Evolutionary conservation across 2,329 filamentous ascomycete genomes (phyloP).

Genomic region (Fusarium graminum): DNA sequence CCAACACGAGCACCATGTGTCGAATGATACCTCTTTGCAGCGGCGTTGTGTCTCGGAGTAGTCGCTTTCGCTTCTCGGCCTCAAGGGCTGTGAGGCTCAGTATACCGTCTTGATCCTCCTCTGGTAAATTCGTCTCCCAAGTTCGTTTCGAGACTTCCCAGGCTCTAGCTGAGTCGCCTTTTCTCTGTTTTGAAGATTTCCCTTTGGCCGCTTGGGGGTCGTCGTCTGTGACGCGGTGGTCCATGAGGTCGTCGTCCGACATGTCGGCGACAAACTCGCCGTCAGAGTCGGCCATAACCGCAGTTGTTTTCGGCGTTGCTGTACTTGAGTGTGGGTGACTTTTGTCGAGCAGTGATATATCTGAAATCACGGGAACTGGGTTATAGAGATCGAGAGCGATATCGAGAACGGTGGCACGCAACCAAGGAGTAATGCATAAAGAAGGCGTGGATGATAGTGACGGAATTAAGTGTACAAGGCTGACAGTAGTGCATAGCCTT

Average conservation of each 20-base stretch:
- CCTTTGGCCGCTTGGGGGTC: slow-evolving; percentile 50
- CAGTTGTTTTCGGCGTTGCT: neutral
- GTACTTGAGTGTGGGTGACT: neutral
- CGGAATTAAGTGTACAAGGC: slow-evolving; percentile 47
- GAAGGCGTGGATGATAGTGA: slow-evolving; percentile 30
- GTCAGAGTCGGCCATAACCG: slow-evolving; percentile 77
- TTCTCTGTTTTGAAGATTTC: slow-evolving; percentile 49
- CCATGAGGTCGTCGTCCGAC: slow-evolving; percentile 74
- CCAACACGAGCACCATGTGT: slow-evolving; percentile 90
- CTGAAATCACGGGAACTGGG: neutral
- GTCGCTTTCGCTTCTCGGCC: slow-evolving; percentile 82
- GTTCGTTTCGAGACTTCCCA: slow-evolving; percentile 77
- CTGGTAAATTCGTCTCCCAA: slow-evolving; percentile 76
- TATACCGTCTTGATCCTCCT: slow-evolving; percentile 81
- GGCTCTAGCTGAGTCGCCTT: slow-evolving; percentile 63
- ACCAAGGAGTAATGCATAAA: slow-evolving; percentile 6
- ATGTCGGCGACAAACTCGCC: slow-evolving; percentile 75
- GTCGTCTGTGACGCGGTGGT: slow-evolving; percentile 61
- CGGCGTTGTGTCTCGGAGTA: slow-evolving; percentile 93
- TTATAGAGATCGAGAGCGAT: neutral
- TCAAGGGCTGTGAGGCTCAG: slow-evolving; percentile 84
- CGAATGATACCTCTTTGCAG: slow-evolving; percentile 97
- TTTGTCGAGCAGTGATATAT: neutral
- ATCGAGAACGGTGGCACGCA: neutral
- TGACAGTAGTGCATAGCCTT: slow-evolving; percentile 45